A percentile compares a stretch with the other conserved stretches of the same genome.
phyloP scores from a whole-genome alignment of 2,329 filamentous ascomycete genomes.

The Salinomyces thailandicus region DNA sequence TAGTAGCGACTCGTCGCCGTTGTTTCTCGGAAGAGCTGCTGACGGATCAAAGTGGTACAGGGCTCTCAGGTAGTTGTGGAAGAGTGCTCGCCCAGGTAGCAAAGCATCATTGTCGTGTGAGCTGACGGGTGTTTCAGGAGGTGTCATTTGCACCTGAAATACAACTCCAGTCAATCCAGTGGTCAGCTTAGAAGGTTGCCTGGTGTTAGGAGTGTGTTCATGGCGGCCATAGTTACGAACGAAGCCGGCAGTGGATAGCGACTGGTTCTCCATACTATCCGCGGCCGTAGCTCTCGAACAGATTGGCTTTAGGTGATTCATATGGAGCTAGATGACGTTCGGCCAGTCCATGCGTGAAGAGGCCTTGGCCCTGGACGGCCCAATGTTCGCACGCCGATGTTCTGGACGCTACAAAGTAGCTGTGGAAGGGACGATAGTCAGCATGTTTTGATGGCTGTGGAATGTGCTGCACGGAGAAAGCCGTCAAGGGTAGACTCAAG shows the following conservation, averaged over 20 bases:
- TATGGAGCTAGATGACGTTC: too few species aligned
- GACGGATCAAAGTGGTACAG: slow-evolving; percentile 86
- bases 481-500: too few species aligned
- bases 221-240: too few species aligned
- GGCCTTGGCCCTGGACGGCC: too few species aligned
- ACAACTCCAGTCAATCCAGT: neutral
- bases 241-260: too few species aligned
- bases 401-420: neutral
- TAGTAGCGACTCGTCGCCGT: slow-evolving; percentile 50
- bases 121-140: slow-evolving; percentile 10
- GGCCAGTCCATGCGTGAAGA: too few species aligned
- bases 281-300: too few species aligned
- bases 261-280: too few species aligned
- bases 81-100: slow-evolving; percentile 46
- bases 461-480: too few species aligned
- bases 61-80: slow-evolving; percentile 89
- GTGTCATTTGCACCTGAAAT: slow-evolving; percentile 8
- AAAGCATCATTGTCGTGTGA: neutral
- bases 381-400: too few species aligned
- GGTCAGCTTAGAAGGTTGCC: neutral
- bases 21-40: slow-evolving; percentile 56
- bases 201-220: too few species aligned
- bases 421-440: neutral
- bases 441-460: neutral
- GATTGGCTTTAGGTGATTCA: too few species aligned